Evolutionary conservation across 257 asterid genomes (phyloP), one percentile per base, ranked within the genome.

Genomic region (Echites panduratus): DNA sequence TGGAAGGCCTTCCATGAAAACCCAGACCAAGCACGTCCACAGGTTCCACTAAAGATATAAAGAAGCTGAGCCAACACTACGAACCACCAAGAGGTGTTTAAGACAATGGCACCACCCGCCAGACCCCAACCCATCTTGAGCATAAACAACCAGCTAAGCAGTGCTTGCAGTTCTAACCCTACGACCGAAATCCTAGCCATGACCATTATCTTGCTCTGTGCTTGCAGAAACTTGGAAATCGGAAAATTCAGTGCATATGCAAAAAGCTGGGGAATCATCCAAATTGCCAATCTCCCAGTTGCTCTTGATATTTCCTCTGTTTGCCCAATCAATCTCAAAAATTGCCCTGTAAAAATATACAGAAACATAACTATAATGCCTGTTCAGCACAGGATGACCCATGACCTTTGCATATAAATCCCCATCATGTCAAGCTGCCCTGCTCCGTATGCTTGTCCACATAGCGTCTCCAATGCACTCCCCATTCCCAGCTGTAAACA

Each of bases 401-500:
- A 32, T 32, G 38, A 32, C 38, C 88, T 68, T 71, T 86, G 90
- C 90, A 86, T 82, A 73, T 86, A 86, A 0, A 80, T 62, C 35
- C 90, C 90, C 2, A 86, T 75, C 89, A 84, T 80, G 41, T 86
- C 84, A 0, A 82, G 16, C 59, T 84, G 84, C 2, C 85, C 85
- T n/a, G 90, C 90, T 0, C 90, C 90, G 66, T 27, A 84, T 0
- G 90, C 90, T 68, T 86, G 90, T 12, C 89, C 90, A 47, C 90
- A 86, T 1, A 84, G 75, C 12, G 90, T 86, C 57, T 84, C 90
- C 13, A 86, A 64, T 4, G 90, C 90, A 75, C 90, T 86, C 71
- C 87, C 87, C 89, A 86, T 84, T 5, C 90, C 90, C 75, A 83
- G 57, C 90, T 86, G 79, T 64, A 3, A 3, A 40, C 43, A 40